A percentile compares a stretch with the other conserved stretches of the same genome.
These are phyloP conservation scores for Hibiscus tridactylites DNA, from an alignment of 345 rosid species.

Conservation along the genomic window DNA sequence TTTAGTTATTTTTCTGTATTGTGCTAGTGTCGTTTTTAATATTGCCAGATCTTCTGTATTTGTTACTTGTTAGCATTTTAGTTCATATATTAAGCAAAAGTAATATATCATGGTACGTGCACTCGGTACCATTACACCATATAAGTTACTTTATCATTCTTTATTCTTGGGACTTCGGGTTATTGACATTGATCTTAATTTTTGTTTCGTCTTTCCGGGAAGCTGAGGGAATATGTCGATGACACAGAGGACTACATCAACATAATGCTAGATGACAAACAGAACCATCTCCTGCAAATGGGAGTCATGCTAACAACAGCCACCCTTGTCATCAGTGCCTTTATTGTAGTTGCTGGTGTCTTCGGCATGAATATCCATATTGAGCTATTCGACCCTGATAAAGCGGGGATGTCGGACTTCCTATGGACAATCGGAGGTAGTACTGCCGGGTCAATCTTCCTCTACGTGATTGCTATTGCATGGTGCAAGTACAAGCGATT, in stretches of 20 bases:
- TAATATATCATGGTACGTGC: not conserved
- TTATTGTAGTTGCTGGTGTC: slow-evolving; percentile 64
- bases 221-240: slow-evolving; percentile 94
- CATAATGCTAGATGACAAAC: slow-evolving; percentile 93
- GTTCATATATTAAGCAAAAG: not conserved
- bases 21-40: not conserved
- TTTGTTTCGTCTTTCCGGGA: slow-evolving; percentile 1
- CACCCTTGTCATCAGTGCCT: slow-evolving; percentile 64
- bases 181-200: slow-evolving; percentile 14
- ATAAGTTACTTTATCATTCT: not conserved
- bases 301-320: slow-evolving; percentile 95
- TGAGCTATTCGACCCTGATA: slow-evolving; percentile 29
- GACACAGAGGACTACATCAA: slow-evolving; percentile 97
- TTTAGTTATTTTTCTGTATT: not conserved
- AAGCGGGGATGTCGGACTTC: slow-evolving; percentile 34
- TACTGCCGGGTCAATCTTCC: slow-evolving; percentile 43
- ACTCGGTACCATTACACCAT: not conserved
- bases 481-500: slow-evolving; percentile 82
- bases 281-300: slow-evolving; percentile 93
- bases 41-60: not conserved
- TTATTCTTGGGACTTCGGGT: not conserved
- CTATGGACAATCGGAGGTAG: slow-evolving; percentile 78
- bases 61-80: not conserved
- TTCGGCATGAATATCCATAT: slow-evolving; percentile 75
- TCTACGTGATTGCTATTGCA: slow-evolving; percentile 72